Evolutionary conservation across 495 filamentous ascomycete genomes (phyloP), one percentile per base, ranked within the genome.

Genomic region (Neurospora sublineolata): DNA sequence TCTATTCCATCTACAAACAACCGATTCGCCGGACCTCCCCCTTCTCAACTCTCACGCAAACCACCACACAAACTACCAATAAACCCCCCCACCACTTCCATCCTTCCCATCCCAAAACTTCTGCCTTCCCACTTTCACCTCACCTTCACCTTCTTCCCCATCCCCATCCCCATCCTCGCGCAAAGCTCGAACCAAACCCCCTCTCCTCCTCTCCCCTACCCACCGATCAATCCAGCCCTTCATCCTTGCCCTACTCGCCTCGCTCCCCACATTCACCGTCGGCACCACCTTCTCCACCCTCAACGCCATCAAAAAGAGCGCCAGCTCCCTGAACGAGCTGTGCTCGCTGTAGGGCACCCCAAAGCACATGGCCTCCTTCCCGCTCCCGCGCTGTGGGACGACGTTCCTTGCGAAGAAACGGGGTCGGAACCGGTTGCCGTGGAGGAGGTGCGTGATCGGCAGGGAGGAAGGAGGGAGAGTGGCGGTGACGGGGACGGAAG

Each of bases 321-420:
- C 93, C 79, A 99, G 80, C 84, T 99, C 95, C 27, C 95, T 83
- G 77, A 99, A 99, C 58, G 90, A 93, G 79, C 92, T 94, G 75
- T 99, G 95, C 82, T 99, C 95, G 69, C 89, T 93, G 77, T 99
- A 99, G 46, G 95, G 95, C 30, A 98, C 95, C 14, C 91, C 93
- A 73, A 93, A 97, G 76, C 93, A 96, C 72, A 88, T 89, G 30
- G 91, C 90, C 72, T 91, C 88, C 60, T 85, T 83, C 30, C 91
- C 91, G 77, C 89, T 91, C 6, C 95, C 96, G 2, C 93, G 85
- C 82, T 94, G 90, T 1, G 93, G 90, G 11, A 87, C 84, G 30
- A 99, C 82, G 58, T 97, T 89, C 5, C 79, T 69, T 52, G 84
- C 84, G 0, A 82, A 82, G 76, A 92, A 98, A 11, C 84, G 80